A percentile compares a stretch with the other conserved stretches of the same genome.
These are phyloP conservation scores for Coemansia sp. DNA, from an alignment of 192 early-diverging fungal genomes.

Conservation along the genomic window DNA sequence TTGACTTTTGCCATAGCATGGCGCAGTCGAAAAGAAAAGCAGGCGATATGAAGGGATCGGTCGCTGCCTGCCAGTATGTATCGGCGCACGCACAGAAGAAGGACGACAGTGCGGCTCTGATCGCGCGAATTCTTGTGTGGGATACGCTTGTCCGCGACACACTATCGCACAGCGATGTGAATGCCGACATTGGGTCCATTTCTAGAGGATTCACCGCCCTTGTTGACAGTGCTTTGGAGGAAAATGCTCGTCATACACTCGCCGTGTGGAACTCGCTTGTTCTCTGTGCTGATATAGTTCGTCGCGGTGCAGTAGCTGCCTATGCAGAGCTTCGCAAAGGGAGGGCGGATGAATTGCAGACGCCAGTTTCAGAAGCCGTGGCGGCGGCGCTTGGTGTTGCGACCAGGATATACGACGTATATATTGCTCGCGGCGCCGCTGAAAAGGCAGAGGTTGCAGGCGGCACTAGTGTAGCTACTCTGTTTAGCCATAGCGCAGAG, in stretches of 20 bases:
- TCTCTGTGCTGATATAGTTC: slow-evolving; percentile 32
- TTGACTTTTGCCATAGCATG: slow-evolving; percentile 29
- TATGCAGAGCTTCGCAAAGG: slow-evolving; percentile 14
- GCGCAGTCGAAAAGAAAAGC: slow-evolving; percentile 1
- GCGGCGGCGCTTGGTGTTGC: slow-evolving; percentile 17
- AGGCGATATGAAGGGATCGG: slow-evolving; percentile 1
- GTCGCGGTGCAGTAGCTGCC: slow-evolving; percentile 17
- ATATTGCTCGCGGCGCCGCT: slow-evolving; percentile 37
- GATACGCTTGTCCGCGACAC: slow-evolving; percentile 4
- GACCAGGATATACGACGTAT: slow-evolving; percentile 29
- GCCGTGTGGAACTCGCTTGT: slow-evolving; percentile 44
- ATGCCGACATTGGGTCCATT: background rate
- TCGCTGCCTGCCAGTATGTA: slow-evolving; percentile 15
- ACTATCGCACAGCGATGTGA: background rate
- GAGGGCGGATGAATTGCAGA: background rate
- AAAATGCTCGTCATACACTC: slow-evolving; percentile 25
- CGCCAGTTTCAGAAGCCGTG: slow-evolving; percentile 4
- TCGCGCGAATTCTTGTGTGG: slow-evolving; percentile 4
- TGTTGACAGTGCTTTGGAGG: slow-evolving; percentile 7
- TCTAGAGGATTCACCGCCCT: background rate
- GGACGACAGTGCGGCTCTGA: slow-evolving; percentile 5
- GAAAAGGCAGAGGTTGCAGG: slow-evolving; percentile 34
- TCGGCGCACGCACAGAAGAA: background rate
- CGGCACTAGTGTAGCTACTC: slow-evolving; percentile 10
- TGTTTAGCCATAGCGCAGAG: slow-evolving; percentile 30